Evolutionary conservation across 768 basidiomycete species (phyloP), one percentile per base, ranked within the genome.

Genomic region (Pleurotus salmoneostramineus): DNA sequence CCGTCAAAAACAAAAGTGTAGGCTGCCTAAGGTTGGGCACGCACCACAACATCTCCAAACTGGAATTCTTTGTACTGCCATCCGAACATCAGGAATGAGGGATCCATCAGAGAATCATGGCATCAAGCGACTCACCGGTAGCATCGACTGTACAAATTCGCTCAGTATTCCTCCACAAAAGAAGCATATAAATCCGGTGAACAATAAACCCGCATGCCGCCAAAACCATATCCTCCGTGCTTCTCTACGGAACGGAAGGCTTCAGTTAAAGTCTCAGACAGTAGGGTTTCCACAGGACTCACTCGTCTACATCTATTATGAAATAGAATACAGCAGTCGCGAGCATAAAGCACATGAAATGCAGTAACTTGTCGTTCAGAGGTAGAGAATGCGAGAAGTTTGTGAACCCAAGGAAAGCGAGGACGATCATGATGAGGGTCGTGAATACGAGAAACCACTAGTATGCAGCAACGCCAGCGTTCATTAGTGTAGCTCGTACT

Each of bases 241-340:
- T 55, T 86, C 86, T 68, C 92, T 94, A 54, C 12, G 42, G 27
- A 49, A 5, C 43, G n/a, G n/a, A 56, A 34, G 40, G 42, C 49
- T 42, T 34, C 37, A 15, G 33, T 15, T 33, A 3, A 40, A 36
- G 17, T 2, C 6, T 8, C 14, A 54, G 34, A 6, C 14, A 34
- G 31, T 34, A 33, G 14, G 6, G 21, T n/a, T n/a, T n/a, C n/a
- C n/a, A n/a, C n/a, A 10, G 33, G 32, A 73, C 89, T 68, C 63
- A 94, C 91, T 94, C 92, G 59, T 94, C 92, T 6, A 92, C 85
- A 64, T 94, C 92, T 35, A 91, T 80, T 48, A 93, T 90, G 65
- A 93, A 93, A 71, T 92, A 94, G 70, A 93, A 93, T 5, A 93
- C 82, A 3, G 73, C 85, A 0, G 91, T 94, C 1, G 91, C 89